Evolutionary conservation across 108 stramenopile genomes (phyloP).

Genomic region (Epithemia pelagica): DNA sequence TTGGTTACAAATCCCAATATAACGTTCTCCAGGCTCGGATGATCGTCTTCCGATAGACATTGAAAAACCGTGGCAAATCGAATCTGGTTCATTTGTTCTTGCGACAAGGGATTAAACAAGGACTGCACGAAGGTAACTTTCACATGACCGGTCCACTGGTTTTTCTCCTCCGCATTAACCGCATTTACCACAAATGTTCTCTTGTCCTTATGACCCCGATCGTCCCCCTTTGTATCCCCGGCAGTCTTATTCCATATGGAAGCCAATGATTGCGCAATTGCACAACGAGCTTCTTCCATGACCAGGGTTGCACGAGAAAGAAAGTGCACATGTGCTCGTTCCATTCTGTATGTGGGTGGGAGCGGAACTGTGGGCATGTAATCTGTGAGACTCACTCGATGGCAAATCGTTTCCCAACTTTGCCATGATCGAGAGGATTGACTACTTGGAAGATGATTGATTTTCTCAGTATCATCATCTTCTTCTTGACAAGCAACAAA

Average conservation of each 20-base stretch:
- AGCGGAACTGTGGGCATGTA: constrained; percentile 16
- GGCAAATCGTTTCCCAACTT: constrained; percentile 41
- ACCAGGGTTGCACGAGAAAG: constrained; percentile 57
- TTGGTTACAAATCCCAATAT: constrained; percentile 5
- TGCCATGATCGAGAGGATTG: no score
- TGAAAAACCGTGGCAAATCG: constrained; percentile 27
- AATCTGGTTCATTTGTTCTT: constrained; percentile 21
- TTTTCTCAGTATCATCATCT: neutral
- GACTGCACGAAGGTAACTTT: constrained; percentile 5
- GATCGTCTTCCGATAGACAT: constrained; percentile 1
- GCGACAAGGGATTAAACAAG: constrained; percentile 5
- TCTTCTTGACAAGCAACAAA: constrained; percentile 19
- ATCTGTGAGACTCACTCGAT: constrained; percentile 29
- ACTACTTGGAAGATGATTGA: no score
- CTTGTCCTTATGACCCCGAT: no score
- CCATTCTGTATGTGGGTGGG: constrained; percentile 31
- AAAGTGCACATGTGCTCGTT: constrained; percentile 35
- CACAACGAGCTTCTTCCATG: constrained; percentile 59
- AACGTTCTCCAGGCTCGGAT: neutral
- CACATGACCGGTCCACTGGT: neutral
- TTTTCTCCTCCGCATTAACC: neutral
- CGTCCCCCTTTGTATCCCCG: no score
- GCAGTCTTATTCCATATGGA: neutral
- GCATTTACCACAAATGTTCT: no score
- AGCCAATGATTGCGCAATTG: neutral